Evolutionary conservation across 805 yeast genomes (phyloP).

Genomic region (Kuraishia piskuri): DNA sequence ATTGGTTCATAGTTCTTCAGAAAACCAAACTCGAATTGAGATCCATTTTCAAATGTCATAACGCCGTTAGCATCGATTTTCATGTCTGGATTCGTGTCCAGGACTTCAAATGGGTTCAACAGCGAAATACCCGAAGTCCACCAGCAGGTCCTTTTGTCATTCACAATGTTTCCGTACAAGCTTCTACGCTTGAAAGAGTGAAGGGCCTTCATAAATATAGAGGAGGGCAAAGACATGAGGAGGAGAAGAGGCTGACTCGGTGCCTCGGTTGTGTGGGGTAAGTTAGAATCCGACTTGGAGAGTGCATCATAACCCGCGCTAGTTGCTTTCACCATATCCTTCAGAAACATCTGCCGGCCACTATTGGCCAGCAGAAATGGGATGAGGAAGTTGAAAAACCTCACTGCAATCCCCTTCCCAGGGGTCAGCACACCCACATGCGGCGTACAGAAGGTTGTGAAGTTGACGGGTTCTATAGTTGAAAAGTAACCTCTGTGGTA

Average conservation of each 20-base stretch:
- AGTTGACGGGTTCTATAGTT: slow-evolving; percentile 44
- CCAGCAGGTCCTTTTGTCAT: slow-evolving; percentile 77
- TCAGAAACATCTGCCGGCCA: slow-evolving; percentile 66
- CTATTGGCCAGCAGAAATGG: slow-evolving; percentile 62
- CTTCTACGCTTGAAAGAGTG: slow-evolving; percentile 40
- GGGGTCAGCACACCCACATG: slow-evolving; percentile 63
- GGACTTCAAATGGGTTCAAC: slow-evolving; percentile 47
- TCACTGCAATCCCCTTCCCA: slow-evolving; percentile 39
- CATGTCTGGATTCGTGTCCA: slow-evolving; percentile 22
- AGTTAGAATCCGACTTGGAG: slow-evolving; percentile 1
- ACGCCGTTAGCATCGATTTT: slow-evolving; percentile 33
- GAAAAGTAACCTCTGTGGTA: slow-evolving; percentile 41
- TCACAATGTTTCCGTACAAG: slow-evolving; percentile 68
- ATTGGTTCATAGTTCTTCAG: slow-evolving; percentile 47
- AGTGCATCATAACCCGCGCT: neutral
- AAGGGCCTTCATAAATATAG: slow-evolving; percentile 54
- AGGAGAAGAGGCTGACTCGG: slow-evolving; percentile 41
- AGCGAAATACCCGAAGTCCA: slow-evolving; percentile 69
- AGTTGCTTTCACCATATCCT: slow-evolving; percentile 27
- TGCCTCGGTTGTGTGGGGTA: slow-evolving; percentile 5
- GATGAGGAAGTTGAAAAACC: slow-evolving; percentile 52
- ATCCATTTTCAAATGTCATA: slow-evolving; percentile 28
- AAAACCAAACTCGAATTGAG: slow-evolving; percentile 32
- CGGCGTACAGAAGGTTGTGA: slow-evolving; percentile 60
- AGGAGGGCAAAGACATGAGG: slow-evolving; percentile 54